A percentile compares a stretch with the other conserved stretches of the same genome.
Conservation (phyloP, 139 green algal species). For the Pleodorina starrii region DNA sequence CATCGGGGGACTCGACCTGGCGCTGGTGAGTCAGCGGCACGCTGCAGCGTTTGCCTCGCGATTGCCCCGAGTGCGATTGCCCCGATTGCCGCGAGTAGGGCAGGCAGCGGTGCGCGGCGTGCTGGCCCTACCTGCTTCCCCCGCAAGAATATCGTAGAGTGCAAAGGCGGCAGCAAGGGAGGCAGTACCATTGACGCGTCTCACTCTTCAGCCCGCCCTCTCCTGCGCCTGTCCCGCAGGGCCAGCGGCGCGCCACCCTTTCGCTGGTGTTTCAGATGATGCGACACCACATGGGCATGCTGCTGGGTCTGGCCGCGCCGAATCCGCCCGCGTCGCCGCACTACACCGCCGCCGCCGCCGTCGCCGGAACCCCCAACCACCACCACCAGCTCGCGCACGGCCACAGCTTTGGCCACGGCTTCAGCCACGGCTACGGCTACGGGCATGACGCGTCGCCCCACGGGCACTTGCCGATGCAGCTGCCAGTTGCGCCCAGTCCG, state of each 20-base stretch:
- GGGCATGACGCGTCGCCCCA: neutral
- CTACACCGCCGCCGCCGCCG: neutral
- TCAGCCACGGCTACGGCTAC: neutral
- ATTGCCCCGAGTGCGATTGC: too few relatives aligned
- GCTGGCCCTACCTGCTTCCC: too few relatives aligned
- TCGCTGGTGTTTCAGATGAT: constrained; percentile 61
- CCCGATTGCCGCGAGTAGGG: too few relatives aligned
- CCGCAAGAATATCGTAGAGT: too few relatives aligned
- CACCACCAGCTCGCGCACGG: neutral
- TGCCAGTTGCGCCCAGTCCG: neutral
- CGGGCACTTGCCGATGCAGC: neutral
- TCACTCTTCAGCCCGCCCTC: too few relatives aligned
- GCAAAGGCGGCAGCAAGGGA: too few relatives aligned
- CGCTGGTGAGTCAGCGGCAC: constrained; percentile 40
- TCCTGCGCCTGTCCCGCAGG: constrained; percentile 36
- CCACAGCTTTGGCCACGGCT: neutral
- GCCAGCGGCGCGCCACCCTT: constrained; percentile 64
- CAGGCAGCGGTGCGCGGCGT: too few relatives aligned
- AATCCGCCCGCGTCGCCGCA: neutral
- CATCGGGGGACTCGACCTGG: constrained; percentile 69
- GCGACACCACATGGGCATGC: constrained; percentile 54
- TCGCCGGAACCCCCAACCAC: neutral
- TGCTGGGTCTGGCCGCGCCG: constrained; percentile 36
- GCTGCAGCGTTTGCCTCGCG: too few relatives aligned
- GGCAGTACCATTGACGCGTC: too few relatives aligned